A percentile compares a stretch with the other conserved stretches of the same genome.
Conservation (phyloP, 2,329 filamentous ascomycete genomes). For the Colletotrichum musicola region DNA sequence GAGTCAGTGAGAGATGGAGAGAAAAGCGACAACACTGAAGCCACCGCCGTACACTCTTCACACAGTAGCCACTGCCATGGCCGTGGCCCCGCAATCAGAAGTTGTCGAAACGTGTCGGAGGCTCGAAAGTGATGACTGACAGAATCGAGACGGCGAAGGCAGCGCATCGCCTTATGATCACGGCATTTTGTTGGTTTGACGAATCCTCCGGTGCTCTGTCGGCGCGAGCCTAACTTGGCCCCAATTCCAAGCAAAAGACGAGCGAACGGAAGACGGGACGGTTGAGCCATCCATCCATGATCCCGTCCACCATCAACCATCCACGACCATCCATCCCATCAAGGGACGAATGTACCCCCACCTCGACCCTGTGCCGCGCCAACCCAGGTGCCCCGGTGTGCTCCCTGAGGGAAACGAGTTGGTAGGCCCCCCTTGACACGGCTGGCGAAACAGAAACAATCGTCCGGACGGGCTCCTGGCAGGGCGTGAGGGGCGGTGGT, state of each 20-base stretch:
- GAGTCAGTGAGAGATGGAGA: too few relatives aligned
- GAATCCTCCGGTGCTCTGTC: not conserved
- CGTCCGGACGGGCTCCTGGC: not conserved
- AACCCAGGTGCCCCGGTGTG: not conserved
- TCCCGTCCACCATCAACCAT: too few relatives aligned
- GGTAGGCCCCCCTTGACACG: not conserved
- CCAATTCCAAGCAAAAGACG: not conserved
- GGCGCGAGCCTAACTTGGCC: not conserved
- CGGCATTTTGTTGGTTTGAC: not conserved
- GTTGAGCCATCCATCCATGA: slow-evolving; percentile 5
- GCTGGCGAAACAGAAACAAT: slow-evolving; percentile 6
- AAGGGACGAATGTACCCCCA: slow-evolving; percentile 13
- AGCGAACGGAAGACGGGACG: slow-evolving; percentile 12
- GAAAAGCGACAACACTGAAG: not conserved
- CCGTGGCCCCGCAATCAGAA: not conserved
- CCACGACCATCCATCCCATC: not conserved
- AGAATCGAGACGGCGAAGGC: too few relatives aligned
- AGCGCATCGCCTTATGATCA: slow-evolving; percentile 6
- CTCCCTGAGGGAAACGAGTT: not conserved
- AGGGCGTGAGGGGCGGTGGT: slow-evolving; percentile 16
- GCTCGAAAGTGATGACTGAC: too few relatives aligned
- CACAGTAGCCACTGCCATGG: not conserved
- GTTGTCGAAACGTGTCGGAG: too few relatives aligned
- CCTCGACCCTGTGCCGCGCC: slow-evolving; percentile 10
- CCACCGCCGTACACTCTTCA: too few relatives aligned